Conservation (phyloP, 2,329 filamentous ascomycete genomes). For the Aspergillus pseudoviridinutans region DNA sequence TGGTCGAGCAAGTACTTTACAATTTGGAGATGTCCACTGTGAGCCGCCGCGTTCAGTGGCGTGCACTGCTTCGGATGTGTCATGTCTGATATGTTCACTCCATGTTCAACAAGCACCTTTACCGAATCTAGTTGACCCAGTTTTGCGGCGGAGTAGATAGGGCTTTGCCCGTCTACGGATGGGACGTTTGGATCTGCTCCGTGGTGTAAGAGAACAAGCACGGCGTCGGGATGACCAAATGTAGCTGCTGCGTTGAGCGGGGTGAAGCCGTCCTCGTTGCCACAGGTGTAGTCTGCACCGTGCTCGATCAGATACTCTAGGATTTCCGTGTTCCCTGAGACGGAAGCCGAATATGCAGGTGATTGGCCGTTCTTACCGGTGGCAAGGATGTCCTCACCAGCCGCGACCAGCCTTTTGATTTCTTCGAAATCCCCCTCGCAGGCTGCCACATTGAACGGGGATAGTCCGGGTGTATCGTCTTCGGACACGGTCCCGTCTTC, state of each 20-base stretch:
- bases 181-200: neutral
- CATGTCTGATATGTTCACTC: neutral
- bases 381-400: neutral
- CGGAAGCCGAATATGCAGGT: slow-evolving; percentile 1
- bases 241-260: slow-evolving; percentile 1
- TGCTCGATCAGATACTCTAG: neutral
- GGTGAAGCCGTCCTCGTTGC: neutral
- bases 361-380: slow-evolving; percentile 2
- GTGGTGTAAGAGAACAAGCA: neutral
- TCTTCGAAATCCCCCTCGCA: neutral
- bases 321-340: neutral
- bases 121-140: neutral
- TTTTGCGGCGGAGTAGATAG: neutral
- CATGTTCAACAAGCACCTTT: neutral
- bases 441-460: neutral
- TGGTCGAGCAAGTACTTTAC: neutral
- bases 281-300: neutral
- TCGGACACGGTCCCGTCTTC: neutral
- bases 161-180: neutral
- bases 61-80: neutral
- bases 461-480: neutral
- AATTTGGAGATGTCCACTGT: neutral
- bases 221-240: neutral
- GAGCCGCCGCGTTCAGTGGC: neutral
- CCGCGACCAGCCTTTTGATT: neutral